Evolutionary conservation across 176 grass and related monocot genomes (phyloP).

Genomic region (Raddia distichophylla): DNA sequence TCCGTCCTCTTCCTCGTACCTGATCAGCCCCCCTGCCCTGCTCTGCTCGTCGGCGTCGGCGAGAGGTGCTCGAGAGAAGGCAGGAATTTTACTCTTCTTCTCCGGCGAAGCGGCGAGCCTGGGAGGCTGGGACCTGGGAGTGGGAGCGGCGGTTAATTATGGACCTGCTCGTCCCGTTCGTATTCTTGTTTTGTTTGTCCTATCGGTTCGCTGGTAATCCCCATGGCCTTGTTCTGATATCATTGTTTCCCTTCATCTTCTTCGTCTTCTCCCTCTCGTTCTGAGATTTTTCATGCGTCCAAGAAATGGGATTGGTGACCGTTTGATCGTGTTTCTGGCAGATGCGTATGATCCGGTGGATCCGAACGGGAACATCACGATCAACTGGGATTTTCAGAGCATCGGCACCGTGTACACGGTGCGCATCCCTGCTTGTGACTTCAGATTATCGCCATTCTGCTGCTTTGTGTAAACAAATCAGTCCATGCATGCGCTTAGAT

Average conservation of each 20-base stretch:
- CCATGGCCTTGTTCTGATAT: background rate
- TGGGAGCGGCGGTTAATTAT: too few relatives aligned
- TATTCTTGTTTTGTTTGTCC: constrained; percentile 21
- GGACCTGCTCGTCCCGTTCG: constrained; percentile 24
- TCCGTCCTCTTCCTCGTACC: constrained; percentile 29
- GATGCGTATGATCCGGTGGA: constrained; percentile 70
- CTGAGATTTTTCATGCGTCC: background rate
- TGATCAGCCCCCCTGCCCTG: too few relatives aligned
- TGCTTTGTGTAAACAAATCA: background rate
- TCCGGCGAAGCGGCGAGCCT: background rate
- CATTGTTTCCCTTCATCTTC: background rate
- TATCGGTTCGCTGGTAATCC: constrained; percentile 39
- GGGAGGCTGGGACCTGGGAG: too few relatives aligned
- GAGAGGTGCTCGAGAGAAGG: background rate
- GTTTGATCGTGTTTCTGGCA: constrained; percentile 17
- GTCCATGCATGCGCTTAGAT: background rate
- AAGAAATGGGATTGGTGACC: background rate
- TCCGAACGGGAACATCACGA: constrained; percentile 66
- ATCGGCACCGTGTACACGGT: constrained; percentile 47
- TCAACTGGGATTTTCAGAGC: constrained; percentile 67
- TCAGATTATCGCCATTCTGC: background rate
- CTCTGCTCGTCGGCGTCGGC: background rate
- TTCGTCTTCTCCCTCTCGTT: background rate
- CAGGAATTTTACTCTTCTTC: background rate
- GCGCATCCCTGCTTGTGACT: constrained; percentile 32